Evolutionary conservation across 108 stramenopile genomes (phyloP).

Genomic region (Asterionellopsis glacialis): DNA sequence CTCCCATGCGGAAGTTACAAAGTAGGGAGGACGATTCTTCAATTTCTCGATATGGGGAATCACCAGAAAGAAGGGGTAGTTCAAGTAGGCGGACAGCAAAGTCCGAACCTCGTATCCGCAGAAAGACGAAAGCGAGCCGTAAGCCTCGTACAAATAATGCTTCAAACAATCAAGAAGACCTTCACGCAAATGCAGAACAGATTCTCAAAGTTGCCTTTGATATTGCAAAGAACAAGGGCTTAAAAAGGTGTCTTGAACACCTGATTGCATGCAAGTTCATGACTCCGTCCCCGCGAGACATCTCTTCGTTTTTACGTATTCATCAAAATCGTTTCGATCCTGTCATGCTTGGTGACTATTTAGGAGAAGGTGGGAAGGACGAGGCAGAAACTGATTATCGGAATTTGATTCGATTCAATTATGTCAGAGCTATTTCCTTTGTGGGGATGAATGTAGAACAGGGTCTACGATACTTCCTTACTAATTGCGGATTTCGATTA

Average conservation of each 20-base stretch:
- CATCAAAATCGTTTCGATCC: slow-evolving; percentile 80
- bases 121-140: not conserved
- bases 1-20: no score
- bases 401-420: slow-evolving; percentile 85
- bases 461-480: slow-evolving; percentile 84
- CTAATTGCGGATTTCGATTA: slow-evolving; percentile 87
- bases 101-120: not conserved
- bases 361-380: slow-evolving; percentile 79
- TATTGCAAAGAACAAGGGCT: slow-evolving; percentile 71
- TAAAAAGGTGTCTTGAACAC: slow-evolving; percentile 92
- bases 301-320: slow-evolving; percentile 83
- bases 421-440: slow-evolving; percentile 86
- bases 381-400: slow-evolving; percentile 78
- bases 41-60: no score
- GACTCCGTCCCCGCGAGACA: slow-evolving; percentile 85
- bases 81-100: not conserved
- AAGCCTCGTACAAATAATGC: no score
- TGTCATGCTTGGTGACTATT: slow-evolving; percentile 81
- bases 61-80: no score
- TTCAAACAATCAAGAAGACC: no score
- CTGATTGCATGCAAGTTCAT: slow-evolving; percentile 87
- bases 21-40: no score
- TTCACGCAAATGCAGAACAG: slow-evolving; percentile 18
- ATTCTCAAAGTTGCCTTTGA: slow-evolving; percentile 61
- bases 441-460: slow-evolving; percentile 92